These are phyloP conservation scores for Cladobotryum protrusum DNA, from an alignment of 2,329 filamentous ascomycete species.

Conservation along the genomic window DNA sequence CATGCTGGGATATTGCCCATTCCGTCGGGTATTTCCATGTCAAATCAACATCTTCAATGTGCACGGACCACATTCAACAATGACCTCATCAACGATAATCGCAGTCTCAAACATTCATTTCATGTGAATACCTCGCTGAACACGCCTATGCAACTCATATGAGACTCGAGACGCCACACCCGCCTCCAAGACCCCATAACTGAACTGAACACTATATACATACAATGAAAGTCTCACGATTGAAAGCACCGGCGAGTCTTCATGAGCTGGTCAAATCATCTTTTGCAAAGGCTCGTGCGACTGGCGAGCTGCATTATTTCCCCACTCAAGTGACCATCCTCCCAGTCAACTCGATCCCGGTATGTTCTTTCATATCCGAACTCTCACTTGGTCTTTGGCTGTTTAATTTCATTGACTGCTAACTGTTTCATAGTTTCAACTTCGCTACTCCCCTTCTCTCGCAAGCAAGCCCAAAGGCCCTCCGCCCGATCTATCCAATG, in stretches of 20 bases:
- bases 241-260: conserved; percentile 39
- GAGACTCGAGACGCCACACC: background rate
- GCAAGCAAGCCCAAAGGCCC: conserved; percentile 57
- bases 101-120: background rate
- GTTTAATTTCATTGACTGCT: too few relatives aligned
- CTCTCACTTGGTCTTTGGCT: too few relatives aligned
- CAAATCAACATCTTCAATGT: background rate
- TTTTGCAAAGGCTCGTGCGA: conserved; percentile 42
- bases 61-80: conserved; percentile 2
- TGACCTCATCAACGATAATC: background rate
- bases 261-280: conserved; percentile 44
- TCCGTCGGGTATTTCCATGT: too few relatives aligned
- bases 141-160: too few relatives aligned
- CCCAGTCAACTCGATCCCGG: conserved; percentile 36
- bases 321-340: conserved; percentile 48
- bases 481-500: conserved; percentile 27
- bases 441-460: conserved; percentile 64
- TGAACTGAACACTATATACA: background rate
- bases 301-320: conserved; percentile 48
- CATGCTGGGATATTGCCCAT: too few relatives aligned
- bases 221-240: conserved; percentile 28
- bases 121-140: too few relatives aligned
- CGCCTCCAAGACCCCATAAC: background rate
- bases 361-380: conserved; percentile 21
- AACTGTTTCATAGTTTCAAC: conserved; percentile 54